Conservation (phyloP, 495 filamentous ascomycete genomes). For the Arthonia radiata region DNA sequence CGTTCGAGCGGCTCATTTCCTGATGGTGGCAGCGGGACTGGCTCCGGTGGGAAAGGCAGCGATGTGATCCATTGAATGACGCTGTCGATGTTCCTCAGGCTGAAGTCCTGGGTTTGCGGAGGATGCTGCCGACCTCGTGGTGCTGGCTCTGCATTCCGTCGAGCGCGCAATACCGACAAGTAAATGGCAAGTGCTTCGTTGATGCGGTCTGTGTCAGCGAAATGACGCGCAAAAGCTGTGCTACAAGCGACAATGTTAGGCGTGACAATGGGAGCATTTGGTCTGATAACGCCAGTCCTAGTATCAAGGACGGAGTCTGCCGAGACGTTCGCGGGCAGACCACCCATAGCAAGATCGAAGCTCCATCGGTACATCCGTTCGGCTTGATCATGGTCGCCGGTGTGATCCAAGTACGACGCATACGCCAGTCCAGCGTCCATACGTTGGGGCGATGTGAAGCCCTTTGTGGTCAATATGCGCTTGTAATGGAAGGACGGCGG, state of each 20-base stretch:
- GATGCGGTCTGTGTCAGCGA: conserved; percentile 38
- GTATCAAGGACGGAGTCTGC: conserved; percentile 23
- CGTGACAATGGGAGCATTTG: conserved; percentile 26
- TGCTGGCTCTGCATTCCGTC: conserved; percentile 21
- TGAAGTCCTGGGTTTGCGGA: background rate
- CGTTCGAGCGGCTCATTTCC: conserved; percentile 40
- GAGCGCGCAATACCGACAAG: conserved; percentile 57
- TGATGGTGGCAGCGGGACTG: conserved; percentile 33
- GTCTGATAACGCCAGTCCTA: conserved; percentile 32
- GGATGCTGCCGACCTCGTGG: conserved; percentile 1
- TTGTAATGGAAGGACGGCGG: conserved; percentile 48
- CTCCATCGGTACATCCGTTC: conserved; percentile 47
- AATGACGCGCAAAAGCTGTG: conserved; percentile 53
- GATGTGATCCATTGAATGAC: background rate
- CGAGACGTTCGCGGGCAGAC: conserved; percentile 10
- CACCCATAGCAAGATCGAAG: conserved; percentile 37
- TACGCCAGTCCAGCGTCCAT: conserved; percentile 59
- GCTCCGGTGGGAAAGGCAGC: background rate
- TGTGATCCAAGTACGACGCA: conserved; percentile 62
- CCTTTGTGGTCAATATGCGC: conserved; percentile 48
- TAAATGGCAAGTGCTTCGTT: conserved; percentile 56
- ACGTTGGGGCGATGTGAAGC: conserved; percentile 47
- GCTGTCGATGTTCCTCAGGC: background rate
- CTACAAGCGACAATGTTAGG: conserved; percentile 47
- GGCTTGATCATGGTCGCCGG: conserved; percentile 32